Evolutionary conservation across 176 grass and related monocot species (phyloP).

Genomic region (Stipa capillata): DNA sequence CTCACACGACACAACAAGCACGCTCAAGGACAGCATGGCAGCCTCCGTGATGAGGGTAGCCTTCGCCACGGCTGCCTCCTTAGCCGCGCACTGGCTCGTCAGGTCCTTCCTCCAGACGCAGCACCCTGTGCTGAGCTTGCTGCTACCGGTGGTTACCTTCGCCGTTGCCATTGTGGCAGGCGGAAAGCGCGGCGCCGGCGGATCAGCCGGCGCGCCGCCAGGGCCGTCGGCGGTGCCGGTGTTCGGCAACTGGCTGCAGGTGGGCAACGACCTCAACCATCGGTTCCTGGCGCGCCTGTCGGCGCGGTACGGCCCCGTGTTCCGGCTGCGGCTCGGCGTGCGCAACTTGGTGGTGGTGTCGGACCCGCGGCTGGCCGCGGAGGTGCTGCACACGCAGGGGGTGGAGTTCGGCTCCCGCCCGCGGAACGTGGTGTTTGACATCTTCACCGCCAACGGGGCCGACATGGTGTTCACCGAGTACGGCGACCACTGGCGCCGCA

Average conservation of each 20-base stretch:
- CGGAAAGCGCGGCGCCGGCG: background rate
- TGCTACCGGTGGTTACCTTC: background rate
- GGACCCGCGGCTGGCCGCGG: conserved; percentile 45
- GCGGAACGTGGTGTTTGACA: conserved; percentile 83
- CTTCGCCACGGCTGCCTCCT: conserved; percentile 1
- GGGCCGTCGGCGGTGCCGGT: conserved; percentile 26
- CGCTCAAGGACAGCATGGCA: background rate
- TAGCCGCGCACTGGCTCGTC: conserved; percentile 6
- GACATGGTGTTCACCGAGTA: conserved; percentile 98
- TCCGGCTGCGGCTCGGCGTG: conserved; percentile 69
- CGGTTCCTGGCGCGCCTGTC: conserved; percentile 54
- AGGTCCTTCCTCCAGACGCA: background rate
- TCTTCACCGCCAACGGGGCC: conserved; percentile 65
- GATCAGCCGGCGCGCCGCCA: background rate
- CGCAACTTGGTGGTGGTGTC: conserved; percentile 86
- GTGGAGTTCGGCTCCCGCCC: conserved; percentile 95
- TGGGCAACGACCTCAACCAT: conserved; percentile 89
- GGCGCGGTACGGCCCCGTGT: conserved; percentile 46
- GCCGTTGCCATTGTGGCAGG: background rate
- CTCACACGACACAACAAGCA: background rate
- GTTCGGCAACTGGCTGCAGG: conserved; percentile 90
- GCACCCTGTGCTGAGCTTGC: background rate
- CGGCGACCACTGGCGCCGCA: conserved; percentile 91
- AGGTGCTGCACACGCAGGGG: conserved; percentile 86
- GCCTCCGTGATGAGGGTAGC: background rate